These are phyloP conservation scores for Aspergillus pseudoglaucus DNA, from an alignment of 2,329 filamentous ascomycete genomes.

Conservation along the genomic window DNA sequence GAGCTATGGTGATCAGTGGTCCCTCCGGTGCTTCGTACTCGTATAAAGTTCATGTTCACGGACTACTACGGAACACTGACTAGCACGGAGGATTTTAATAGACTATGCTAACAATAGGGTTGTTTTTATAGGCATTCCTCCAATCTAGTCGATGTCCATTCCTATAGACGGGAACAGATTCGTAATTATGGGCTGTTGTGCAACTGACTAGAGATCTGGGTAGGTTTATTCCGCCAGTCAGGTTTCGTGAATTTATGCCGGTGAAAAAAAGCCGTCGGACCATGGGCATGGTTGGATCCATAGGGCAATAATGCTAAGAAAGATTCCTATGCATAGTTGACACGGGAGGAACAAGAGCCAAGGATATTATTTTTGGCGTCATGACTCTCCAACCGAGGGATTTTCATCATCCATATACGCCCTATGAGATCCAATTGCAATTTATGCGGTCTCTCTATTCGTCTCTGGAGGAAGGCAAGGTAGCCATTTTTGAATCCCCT, in stretches of 20 bases:
- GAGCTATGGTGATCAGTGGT: too few relatives aligned
- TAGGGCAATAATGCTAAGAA: too few relatives aligned
- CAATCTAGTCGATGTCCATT: not conserved
- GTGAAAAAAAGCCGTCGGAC: too few relatives aligned
- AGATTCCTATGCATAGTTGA: too few relatives aligned
- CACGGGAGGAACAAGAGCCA: not conserved
- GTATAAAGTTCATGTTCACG: too few relatives aligned
- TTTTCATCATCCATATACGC: conserved; percentile 82
- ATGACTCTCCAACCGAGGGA: conserved; percentile 41
- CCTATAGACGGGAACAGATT: not conserved
- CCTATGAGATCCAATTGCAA: conserved; percentile 78
- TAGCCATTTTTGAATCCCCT: conserved; percentile 89
- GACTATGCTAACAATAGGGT: not conserved
- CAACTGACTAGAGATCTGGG: not conserved
- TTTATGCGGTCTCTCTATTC: conserved; percentile 82
- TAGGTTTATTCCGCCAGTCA: too few relatives aligned
- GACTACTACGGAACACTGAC: too few relatives aligned
- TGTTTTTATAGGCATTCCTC: not conserved
- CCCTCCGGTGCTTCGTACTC: too few relatives aligned
- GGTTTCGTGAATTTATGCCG: too few relatives aligned
- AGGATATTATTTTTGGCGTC: conserved; percentile 1
- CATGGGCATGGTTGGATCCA: too few relatives aligned
- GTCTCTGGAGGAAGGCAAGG: conserved; percentile 69
- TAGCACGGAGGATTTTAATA: not conserved
- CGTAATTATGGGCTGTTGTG: not conserved